Evolutionary conservation across 2,329 filamentous ascomycete genomes (phyloP), one percentile per base, ranked within the genome.

Genomic region (Chrysoporthe puriensis): DNA sequence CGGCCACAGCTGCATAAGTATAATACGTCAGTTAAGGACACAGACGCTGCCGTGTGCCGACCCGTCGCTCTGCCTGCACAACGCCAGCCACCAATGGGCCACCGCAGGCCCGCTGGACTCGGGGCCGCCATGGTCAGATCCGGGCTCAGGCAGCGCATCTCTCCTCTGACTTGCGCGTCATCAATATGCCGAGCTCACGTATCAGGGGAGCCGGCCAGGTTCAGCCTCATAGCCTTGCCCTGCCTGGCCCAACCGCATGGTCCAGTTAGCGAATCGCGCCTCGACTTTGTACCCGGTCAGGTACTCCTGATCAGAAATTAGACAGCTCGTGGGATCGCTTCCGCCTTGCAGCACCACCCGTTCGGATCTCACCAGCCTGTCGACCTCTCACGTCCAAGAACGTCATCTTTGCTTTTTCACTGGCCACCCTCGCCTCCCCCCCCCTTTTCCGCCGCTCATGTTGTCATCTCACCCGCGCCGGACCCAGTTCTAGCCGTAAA

Each of bases 341-440:
- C 63, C 66, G 62, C 50, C 62, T 44, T 59, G 60, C 54, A 44
- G 42, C 54, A 40, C 44, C 58, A 26, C 16, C 40, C 54, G 48
- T 40, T 61, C 48, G 60, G 46, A 14, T 34, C 34, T 57, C 50
- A 48, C 42, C 40, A 43, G 26, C 26, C 40, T 58, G 46, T 43
- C 46, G 56, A 60, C 67, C 67, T 60, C 44, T 69, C 40, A 69
- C 26, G 58, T 42, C 21, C 40, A 43, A 62, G 34, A 21, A 57
- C 13, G 42, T 1, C 56, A 18, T n/a, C n/a, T 40, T 1, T 34
- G 44, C 14, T 5, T 43, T 40, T 18, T 67, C 16, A 67, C 59
- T 61, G 67, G 67, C 42, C 44, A 42, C 42, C 59, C 42, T 18
- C 44, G 14, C 44, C 44, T 32, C 43, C 11, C n/a, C 11, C n/a